A percentile compares a stretch with the other conserved stretches of the same genome.
phyloP scores from a whole-genome alignment of 169 alveolate genomes.

The Theileria sp. region DNA sequence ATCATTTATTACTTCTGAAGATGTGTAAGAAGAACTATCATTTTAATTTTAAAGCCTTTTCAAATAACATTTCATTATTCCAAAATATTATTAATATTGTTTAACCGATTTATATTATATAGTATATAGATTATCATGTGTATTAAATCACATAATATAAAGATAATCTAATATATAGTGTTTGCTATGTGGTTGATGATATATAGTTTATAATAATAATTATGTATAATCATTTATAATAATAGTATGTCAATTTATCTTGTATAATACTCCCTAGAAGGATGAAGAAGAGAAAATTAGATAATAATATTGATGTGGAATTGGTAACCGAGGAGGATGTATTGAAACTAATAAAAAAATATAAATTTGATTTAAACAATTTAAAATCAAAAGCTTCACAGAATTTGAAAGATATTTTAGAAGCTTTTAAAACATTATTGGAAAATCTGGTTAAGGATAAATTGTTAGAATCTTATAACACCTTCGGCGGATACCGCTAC shows the following conservation, averaged over 20 bases:
- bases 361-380: slow-evolving; percentile 1
- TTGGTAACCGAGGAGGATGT: slow-evolving; percentile 10
- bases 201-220: too few species aligned
- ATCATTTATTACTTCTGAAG: background rate
- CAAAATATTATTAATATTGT: background rate
- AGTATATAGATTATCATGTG: background rate
- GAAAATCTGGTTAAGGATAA: background rate
- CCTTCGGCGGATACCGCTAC: slow-evolving; percentile 6
- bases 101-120: too few species aligned
- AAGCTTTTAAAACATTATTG: background rate
- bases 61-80: background rate
- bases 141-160: too few species aligned
- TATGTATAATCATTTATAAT: too few species aligned
- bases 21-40: background rate
- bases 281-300: background rate
- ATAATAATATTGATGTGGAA: background rate
- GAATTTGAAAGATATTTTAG: background rate
- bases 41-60: background rate
- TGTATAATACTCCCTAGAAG: background rate
- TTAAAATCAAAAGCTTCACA: background rate
- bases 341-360: background rate
- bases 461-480: background rate
- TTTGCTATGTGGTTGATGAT: background rate
- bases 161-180: background rate
- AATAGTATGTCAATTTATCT: background rate